These are phyloP conservation scores for Wallacemonas rigidus DNA, from an alignment of 208 protist genomes.

Conservation along the genomic window DNA sequence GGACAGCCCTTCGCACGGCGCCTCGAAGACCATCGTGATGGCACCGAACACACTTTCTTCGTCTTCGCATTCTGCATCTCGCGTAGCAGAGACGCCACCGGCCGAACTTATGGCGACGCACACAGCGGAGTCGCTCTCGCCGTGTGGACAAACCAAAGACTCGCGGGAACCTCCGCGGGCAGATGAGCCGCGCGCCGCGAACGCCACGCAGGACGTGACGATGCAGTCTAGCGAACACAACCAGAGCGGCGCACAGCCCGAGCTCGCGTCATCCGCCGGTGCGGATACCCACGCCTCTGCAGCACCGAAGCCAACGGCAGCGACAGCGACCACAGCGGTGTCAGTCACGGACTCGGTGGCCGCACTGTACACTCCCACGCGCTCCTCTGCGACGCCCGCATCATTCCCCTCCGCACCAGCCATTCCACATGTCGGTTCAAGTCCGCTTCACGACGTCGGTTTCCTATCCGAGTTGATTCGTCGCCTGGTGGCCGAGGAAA, in stretches of 20 bases:
- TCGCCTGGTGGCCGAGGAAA: background rate
- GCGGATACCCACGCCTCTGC: background rate
- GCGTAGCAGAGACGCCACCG: too few species aligned
- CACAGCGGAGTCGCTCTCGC: too few species aligned
- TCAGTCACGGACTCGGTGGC: background rate
- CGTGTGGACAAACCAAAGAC: too few species aligned
- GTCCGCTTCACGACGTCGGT: background rate
- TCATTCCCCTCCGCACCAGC: constrained; percentile 4
- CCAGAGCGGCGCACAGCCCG: background rate
- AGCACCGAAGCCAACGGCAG: background rate
- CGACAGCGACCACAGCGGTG: background rate
- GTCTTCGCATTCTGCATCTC: too few species aligned
- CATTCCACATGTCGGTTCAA: background rate
- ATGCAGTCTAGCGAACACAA: background rate
- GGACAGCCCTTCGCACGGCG: too few species aligned
- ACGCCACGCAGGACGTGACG: background rate
- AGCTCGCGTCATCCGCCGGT: background rate
- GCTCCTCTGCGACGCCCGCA: background rate
- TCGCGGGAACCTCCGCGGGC: too few species aligned
- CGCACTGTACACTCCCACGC: background rate
- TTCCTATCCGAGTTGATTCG: constrained; percentile 9
- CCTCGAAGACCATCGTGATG: too few species aligned
- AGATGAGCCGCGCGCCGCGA: too few species aligned
- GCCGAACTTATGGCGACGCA: too few species aligned
- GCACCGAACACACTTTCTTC: too few species aligned